Evolutionary conservation across 805 yeast genomes (phyloP).

Genomic region (Wickerhamomyces subpelliculosus): DNA sequence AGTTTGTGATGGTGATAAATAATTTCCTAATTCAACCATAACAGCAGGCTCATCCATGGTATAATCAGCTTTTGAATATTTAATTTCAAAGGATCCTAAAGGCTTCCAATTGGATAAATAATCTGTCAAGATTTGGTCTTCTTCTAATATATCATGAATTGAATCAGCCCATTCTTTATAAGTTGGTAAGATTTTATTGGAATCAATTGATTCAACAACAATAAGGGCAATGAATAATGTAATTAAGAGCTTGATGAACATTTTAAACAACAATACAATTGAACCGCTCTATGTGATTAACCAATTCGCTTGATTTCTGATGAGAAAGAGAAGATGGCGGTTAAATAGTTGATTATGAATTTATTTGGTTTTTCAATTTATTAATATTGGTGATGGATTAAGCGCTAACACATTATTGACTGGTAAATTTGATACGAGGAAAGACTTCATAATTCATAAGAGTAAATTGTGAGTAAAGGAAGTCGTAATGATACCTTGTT

Average conservation of each 20-base stretch:
- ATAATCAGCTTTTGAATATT: constrained; percentile 4
- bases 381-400: too few species aligned
- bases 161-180: not conserved
- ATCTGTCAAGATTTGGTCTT: not conserved
- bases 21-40: constrained; percentile 14
- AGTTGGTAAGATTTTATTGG: not conserved
- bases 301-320: not conserved
- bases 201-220: not conserved
- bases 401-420: too few species aligned
- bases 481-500: too few species aligned
- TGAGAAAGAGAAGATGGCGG: not conserved
- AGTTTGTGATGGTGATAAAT: constrained; percentile 12
- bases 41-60: too few species aligned
- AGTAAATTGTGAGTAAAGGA: too few species aligned
- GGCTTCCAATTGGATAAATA: not conserved
- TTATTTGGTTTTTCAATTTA: too few species aligned
- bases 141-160: not conserved
- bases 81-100: not conserved
- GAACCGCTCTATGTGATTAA: not conserved
- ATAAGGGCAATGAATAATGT: not conserved
- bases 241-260: not conserved
- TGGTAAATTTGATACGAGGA: too few species aligned
- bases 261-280: too few species aligned
- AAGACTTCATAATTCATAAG: too few species aligned
- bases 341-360: too few species aligned